A percentile compares a stretch with the other conserved stretches of the same genome.
phyloP scores from a whole-genome alignment of 495 filamentous ascomycete species.

The Aspergillus coremiiformis region DNA sequence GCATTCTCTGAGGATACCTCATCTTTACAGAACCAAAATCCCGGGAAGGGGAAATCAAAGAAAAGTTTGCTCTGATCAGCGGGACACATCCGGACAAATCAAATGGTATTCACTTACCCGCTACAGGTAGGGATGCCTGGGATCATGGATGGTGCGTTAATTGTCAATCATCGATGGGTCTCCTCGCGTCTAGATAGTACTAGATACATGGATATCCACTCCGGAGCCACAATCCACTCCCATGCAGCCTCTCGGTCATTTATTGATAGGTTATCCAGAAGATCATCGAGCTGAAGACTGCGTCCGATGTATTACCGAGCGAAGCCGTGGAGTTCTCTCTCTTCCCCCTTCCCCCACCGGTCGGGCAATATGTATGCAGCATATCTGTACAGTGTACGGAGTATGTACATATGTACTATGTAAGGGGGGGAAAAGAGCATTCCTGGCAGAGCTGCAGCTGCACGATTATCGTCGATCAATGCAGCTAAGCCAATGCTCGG shows the following conservation, averaged over 20 bases:
- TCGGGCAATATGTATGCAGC: neutral
- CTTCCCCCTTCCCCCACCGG: neutral
- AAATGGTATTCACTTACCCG: neutral
- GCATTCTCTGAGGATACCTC: neutral
- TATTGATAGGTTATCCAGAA: neutral
- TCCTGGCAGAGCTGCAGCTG: constrained; percentile 3
- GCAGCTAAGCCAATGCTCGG: neutral
- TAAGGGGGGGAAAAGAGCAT: neutral
- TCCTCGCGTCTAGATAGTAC: neutral
- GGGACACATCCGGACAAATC: neutral
- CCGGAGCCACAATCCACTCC: neutral
- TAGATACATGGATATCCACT: neutral
- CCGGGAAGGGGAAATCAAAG: neutral
- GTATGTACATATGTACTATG: neutral
- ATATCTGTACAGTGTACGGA: no score
- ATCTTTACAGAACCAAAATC: neutral
- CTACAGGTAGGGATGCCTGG: neutral
- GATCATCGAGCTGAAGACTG: neutral
- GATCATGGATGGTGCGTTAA: neutral
- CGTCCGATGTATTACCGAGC: neutral
- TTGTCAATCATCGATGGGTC: neutral
- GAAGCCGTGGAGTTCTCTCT: neutral
- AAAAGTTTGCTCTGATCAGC: neutral
- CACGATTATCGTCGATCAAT: constrained; percentile 1
- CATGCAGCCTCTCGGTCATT: neutral